Conservation (phyloP, 768 basidiomycete genomes). For the Dacryopinax primogenitus region DNA sequence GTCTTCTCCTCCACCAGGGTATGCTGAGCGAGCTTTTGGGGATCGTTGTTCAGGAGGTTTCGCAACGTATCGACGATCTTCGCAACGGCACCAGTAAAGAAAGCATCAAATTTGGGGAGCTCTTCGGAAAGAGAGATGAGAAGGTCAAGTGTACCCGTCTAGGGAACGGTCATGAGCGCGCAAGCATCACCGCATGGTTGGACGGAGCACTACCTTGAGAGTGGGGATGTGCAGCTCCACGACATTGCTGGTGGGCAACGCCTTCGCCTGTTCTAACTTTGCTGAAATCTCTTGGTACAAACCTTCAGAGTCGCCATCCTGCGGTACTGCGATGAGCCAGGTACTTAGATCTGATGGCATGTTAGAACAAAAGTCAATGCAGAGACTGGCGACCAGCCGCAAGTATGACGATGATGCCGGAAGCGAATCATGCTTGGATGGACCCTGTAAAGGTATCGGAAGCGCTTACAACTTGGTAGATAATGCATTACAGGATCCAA, state of each 20-base stretch:
- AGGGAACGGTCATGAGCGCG: not conserved
- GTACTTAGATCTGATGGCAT: slow-evolving; percentile 97
- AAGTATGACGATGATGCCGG: no score
- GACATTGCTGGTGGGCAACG: slow-evolving; percentile 36
- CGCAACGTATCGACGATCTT: slow-evolving; percentile 91
- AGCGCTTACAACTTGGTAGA: not conserved
- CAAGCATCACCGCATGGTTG: not conserved
- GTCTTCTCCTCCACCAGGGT: slow-evolving; percentile 64
- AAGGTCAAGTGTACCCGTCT: slow-evolving; percentile 90
- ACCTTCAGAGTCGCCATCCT: slow-evolving; percentile 72
- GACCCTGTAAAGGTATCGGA: no score
- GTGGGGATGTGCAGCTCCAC: slow-evolving; percentile 64
- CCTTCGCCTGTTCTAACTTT: slow-evolving; percentile 49
- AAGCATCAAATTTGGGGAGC: slow-evolving; percentile 78
- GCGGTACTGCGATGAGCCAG: slow-evolving; percentile 80
- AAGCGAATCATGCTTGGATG: no score
- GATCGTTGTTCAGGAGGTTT: slow-evolving; percentile 79
- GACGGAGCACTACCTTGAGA: slow-evolving; percentile 61
- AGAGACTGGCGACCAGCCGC: no score
- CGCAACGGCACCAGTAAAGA: slow-evolving; percentile 76
- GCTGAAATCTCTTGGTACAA: slow-evolving; percentile 50
- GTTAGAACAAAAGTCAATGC: slow-evolving; percentile 7
- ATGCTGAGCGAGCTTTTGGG: slow-evolving; percentile 59
- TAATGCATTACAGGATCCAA: not conserved
- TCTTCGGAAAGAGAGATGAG: slow-evolving; percentile 83